These are phyloP conservation scores for Cinchona pubescens DNA, from an alignment of 257 asterid species.

Conservation along the genomic window DNA sequence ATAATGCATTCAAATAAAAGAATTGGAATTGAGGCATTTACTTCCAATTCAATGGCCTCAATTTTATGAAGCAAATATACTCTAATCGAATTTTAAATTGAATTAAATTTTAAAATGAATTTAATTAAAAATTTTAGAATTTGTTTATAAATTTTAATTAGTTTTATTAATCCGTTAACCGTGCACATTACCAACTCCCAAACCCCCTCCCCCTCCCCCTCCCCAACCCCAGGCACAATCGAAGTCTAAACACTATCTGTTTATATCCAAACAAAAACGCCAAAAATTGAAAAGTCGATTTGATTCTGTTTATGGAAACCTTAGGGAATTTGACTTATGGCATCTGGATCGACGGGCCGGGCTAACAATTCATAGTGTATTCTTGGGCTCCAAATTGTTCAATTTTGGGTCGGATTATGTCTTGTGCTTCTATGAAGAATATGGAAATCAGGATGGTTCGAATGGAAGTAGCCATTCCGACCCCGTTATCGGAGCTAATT, in stretches of 20 bases:
- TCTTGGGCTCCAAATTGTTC: constrained; percentile 61
- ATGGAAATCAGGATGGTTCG: constrained; percentile 51
- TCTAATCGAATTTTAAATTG: no score
- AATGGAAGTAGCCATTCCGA: constrained; percentile 64
- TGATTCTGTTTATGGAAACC: not conserved
- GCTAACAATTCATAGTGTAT: constrained; percentile 34
- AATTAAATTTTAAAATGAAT: no score
- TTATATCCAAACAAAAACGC: not conserved
- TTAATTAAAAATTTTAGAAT: no score
- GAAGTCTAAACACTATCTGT: not conserved
- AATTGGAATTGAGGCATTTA: no score
- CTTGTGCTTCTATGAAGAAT: constrained; percentile 77
- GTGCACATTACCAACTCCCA: no score
- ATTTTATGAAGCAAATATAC: no score
- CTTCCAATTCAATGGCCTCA: no score
- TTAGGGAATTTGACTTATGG: constrained; percentile 45
- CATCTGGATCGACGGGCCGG: constrained; percentile 73
- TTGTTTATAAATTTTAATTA: no score
- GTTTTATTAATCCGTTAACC: no score
- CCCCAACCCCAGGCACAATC: no score
- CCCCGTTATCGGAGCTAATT: constrained; percentile 31
- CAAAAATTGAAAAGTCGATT: not conserved
- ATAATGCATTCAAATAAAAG: no score
- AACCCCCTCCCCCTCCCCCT: no score
- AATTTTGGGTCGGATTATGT: constrained; percentile 82